These are phyloP conservation scores for Suillus lakei DNA, from an alignment of 768 basidiomycete species.

Conservation along the genomic window DNA sequence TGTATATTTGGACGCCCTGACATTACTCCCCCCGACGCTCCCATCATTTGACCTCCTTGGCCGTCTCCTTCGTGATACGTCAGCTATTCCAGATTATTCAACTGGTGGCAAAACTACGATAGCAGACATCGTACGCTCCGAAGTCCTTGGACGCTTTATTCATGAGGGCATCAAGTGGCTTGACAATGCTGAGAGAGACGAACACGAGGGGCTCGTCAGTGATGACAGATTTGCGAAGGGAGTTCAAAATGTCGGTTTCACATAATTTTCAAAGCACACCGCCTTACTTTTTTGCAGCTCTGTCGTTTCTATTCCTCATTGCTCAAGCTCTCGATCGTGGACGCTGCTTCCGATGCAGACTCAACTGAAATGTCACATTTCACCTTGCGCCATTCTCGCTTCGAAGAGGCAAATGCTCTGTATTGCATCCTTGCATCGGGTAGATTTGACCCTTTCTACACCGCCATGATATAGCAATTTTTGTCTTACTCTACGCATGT, in stretches of 20 bases:
- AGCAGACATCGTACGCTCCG: conserved; percentile 64
- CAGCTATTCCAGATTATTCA: conserved; percentile 44
- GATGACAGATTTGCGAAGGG: conserved; percentile 78
- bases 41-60: conserved; percentile 77
- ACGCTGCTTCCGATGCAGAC: conserved; percentile 66
- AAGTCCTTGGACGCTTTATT: conserved; percentile 73
- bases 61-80: conserved; percentile 66
- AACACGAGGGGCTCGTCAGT: conserved; percentile 66
- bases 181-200: conserved; percentile 70
- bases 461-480: conserved; percentile 5
- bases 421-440: conserved; percentile 65
- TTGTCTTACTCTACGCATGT: conserved; percentile 15
- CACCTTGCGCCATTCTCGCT: conserved; percentile 68
- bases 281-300: conserved; percentile 45
- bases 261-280: conserved; percentile 11
- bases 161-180: conserved; percentile 73
- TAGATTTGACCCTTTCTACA: conserved; percentile 30
- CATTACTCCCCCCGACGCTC: conserved; percentile 70
- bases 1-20: conserved; percentile 66
- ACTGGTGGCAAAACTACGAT: conserved; percentile 59
- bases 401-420: conserved; percentile 77
- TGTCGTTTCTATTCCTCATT: conserved; percentile 79
- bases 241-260: conserved; percentile 63
- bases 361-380: conserved; percentile 82
- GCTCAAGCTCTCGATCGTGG: conserved; percentile 68